Conservation (phyloP, 257 asterid species). For the Craterostigma plantagineum region DNA sequence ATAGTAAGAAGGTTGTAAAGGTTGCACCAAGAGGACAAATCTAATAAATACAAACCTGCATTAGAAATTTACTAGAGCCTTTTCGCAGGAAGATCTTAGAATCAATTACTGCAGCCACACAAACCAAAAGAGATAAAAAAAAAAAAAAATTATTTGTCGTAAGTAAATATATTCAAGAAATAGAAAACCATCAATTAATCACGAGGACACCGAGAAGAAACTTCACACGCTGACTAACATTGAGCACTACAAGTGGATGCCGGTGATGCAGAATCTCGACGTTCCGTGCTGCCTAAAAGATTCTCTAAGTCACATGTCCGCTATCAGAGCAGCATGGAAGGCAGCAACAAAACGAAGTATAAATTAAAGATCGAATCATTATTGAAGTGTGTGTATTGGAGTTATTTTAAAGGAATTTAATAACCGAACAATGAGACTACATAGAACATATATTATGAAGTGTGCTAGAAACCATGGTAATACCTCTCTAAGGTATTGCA, state of each 20-base stretch:
- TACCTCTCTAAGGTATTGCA: constrained; percentile 40
- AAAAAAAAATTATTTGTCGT: constrained; percentile 1
- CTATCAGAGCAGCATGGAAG: constrained; percentile 11
- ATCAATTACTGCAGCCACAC: constrained; percentile 26
- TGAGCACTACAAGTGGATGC: constrained; percentile 13
- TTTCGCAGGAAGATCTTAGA: constrained; percentile 17
- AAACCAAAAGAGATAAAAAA: constrained; percentile 7
- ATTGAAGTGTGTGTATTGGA: no score
- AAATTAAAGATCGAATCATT: no score
- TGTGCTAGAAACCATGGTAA: constrained; percentile 6
- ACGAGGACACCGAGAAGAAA: not conserved
- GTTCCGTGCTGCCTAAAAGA: constrained; percentile 18
- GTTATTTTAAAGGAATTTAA: not conserved
- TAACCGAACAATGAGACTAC: not conserved
- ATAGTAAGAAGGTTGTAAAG: no score
- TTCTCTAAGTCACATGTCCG: constrained; percentile 36
- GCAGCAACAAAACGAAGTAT: no score
- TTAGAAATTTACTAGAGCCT: constrained; percentile 20
- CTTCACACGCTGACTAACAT: constrained; percentile 20
- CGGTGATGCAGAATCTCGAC: constrained; percentile 20
- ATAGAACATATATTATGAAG: not conserved
- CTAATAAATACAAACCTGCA: constrained; percentile 37
- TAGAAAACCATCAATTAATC: no score
- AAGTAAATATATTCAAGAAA: constrained; percentile 1
- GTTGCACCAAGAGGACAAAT: constrained; percentile 5